A percentile compares a stretch with the other conserved stretches of the same genome.
Conservation (phyloP, 2,329 filamentous ascomycete species). For the Pseudogymnoascus sp. region DNA sequence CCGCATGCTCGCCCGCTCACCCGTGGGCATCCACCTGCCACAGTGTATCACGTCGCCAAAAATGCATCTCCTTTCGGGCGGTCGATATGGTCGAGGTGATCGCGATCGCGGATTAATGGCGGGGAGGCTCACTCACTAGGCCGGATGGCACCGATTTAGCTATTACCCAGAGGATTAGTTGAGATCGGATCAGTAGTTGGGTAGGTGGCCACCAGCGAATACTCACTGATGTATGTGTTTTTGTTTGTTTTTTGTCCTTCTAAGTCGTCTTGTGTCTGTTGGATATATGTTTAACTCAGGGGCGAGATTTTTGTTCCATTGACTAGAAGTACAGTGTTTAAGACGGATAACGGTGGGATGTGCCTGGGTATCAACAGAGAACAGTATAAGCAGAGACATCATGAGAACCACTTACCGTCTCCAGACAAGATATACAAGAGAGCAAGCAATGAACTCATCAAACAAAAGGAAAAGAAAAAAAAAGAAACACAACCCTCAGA, state of each 20-base stretch:
- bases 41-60: too few species aligned
- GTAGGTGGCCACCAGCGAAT: too few species aligned
- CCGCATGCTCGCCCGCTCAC: too few species aligned
- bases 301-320: background rate
- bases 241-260: too few species aligned
- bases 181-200: too few species aligned
- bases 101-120: too few species aligned
- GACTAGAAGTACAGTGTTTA: background rate
- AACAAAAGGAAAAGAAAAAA: background rate
- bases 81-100: too few species aligned
- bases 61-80: too few species aligned
- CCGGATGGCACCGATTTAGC: too few species aligned
- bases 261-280: background rate
- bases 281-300: background rate
- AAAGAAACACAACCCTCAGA: background rate
- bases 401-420: background rate
- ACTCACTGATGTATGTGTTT: background rate
- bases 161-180: too few species aligned
- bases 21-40: too few species aligned
- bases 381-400: background rate
- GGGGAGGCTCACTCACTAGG: too few species aligned
- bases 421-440: background rate
- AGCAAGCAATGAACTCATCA: background rate
- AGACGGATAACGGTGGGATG: background rate
- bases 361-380: background rate